These are phyloP conservation scores for Pseudogymnoascus sp. DNA, from an alignment of 2,329 filamentous ascomycete species.

Conservation along the genomic window DNA sequence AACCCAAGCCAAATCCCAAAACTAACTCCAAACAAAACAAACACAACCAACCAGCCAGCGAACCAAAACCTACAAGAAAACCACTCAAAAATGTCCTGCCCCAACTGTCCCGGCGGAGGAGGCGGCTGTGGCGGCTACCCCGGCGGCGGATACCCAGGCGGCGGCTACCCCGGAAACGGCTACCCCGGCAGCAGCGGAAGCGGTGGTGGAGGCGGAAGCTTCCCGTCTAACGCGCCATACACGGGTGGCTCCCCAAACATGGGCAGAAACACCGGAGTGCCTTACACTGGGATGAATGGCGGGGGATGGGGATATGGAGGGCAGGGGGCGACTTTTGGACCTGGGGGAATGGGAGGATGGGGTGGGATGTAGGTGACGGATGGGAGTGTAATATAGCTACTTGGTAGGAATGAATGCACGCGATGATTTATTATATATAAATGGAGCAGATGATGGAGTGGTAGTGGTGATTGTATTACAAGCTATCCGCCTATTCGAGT, in stretches of 20 bases:
- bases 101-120: neutral
- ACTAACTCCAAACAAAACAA: neutral
- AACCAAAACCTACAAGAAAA: neutral
- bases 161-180: neutral
- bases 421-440: neutral
- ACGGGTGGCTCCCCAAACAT: neutral
- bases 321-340: neutral
- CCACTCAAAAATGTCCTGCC: neutral
- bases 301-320: neutral
- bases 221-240: neutral
- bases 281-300: neutral
- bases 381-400: neutral
- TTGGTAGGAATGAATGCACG: neutral
- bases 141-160: neutral
- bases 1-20: neutral
- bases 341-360: neutral
- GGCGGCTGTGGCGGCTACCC: neutral
- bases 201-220: neutral
- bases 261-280: neutral
- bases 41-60: neutral
- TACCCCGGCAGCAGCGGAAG: neutral
- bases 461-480: constrained; percentile 1
- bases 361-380: neutral
- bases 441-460: neutral
- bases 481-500: neutral